Conservation (phyloP, 2,329 filamentous ascomycete species). For the Celoporthe dispersa region DNA sequence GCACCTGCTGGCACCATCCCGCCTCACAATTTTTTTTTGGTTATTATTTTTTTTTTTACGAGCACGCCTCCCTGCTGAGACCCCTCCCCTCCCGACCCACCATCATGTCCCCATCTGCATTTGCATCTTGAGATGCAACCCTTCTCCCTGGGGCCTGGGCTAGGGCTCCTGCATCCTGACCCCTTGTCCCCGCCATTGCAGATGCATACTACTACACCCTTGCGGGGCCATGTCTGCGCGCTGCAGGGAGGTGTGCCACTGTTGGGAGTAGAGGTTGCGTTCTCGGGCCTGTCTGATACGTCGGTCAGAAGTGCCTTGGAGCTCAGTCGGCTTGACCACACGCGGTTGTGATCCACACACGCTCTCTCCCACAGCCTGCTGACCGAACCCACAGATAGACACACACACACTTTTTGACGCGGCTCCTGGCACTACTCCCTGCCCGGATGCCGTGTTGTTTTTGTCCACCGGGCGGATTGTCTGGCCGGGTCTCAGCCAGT, state of each 20-base stretch:
- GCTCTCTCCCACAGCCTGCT: slow-evolving; percentile 5
- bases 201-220: slow-evolving; percentile 24
- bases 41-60: not conserved
- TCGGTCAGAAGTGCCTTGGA: slow-evolving; percentile 23
- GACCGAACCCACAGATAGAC: slow-evolving; percentile 23
- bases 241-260: slow-evolving; percentile 28
- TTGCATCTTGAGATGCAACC: slow-evolving; percentile 31
- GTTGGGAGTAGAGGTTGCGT: slow-evolving; percentile 21
- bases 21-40: not conserved
- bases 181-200: slow-evolving; percentile 28
- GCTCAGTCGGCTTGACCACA: slow-evolving; percentile 14
- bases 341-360: slow-evolving; percentile 17
- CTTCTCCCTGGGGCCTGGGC: slow-evolving; percentile 29
- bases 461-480: slow-evolving; percentile 25
- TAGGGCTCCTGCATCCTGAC: slow-evolving; percentile 27
- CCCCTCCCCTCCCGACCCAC: slow-evolving; percentile 27
- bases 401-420: slow-evolving; percentile 23
- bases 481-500: slow-evolving; percentile 22
- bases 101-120: slow-evolving; percentile 29
- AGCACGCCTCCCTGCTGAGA: slow-evolving; percentile 15
- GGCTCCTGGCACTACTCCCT: slow-evolving; percentile 21
- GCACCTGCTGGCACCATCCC: slow-evolving; percentile 14
- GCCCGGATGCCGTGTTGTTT: slow-evolving; percentile 1
- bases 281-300: slow-evolving; percentile 30
- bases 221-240: slow-evolving; percentile 19